Evolutionary conservation across 2,329 filamentous ascomycete genomes (phyloP).

Genomic region (Hymenoscyphus albidus): DNA sequence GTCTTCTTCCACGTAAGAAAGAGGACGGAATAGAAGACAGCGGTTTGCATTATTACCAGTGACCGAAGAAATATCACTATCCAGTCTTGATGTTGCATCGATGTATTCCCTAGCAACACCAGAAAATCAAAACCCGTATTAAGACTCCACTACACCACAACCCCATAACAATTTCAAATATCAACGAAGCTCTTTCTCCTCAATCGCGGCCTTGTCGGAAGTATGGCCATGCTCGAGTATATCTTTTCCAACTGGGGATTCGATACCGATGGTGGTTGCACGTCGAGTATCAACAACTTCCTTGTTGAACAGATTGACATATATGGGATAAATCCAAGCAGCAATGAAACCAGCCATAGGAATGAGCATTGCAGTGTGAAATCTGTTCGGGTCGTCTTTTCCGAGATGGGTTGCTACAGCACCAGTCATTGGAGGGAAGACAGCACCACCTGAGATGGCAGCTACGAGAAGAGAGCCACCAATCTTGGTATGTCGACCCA

Average conservation of each 20-base stretch:
- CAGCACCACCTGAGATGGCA: slow-evolving; percentile 69
- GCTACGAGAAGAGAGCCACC: slow-evolving; percentile 69
- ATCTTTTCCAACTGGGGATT: slow-evolving; percentile 10
- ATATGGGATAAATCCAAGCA: slow-evolving; percentile 36
- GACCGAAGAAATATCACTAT: neutral
- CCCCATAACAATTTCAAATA: neutral
- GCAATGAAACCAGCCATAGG: slow-evolving; percentile 35
- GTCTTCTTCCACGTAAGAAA: neutral
- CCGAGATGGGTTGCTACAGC: slow-evolving; percentile 40
- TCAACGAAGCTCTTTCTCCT: neutral
- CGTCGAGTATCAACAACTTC: slow-evolving; percentile 32
- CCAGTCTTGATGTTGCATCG: neutral
- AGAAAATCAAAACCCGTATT: neutral
- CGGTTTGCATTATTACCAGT: neutral
- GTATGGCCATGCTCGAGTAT: slow-evolving; percentile 12
- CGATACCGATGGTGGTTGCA: slow-evolving; percentile 17
- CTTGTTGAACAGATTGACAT: slow-evolving; percentile 34
- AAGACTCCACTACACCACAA: neutral
- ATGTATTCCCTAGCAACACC: neutral
- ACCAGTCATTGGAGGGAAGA: slow-evolving; percentile 67
- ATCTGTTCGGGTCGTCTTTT: slow-evolving; percentile 11
- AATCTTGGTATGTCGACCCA: slow-evolving; percentile 75
- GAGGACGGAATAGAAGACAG: neutral
- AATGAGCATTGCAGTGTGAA: slow-evolving; percentile 34
- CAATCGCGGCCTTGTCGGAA: slow-evolving; percentile 6